phyloP scores from a whole-genome alignment of 2,329 filamentous ascomycete species.

The Talaromyces sp. region DNA sequence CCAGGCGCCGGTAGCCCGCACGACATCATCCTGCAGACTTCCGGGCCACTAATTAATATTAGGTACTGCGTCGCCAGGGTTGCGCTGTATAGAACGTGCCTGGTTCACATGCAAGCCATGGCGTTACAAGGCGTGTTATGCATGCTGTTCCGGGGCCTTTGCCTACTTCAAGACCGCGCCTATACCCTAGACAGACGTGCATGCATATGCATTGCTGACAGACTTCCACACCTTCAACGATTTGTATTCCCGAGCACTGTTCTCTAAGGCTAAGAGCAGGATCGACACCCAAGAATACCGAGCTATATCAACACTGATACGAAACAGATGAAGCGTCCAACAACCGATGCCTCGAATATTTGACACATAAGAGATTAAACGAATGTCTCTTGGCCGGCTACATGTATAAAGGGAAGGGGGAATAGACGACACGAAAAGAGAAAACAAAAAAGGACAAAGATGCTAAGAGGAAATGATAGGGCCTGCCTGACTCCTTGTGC shows the following conservation, averaged over 20 bases:
- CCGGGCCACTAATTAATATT: neutral
- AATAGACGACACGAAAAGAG: neutral
- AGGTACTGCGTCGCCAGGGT: neutral
- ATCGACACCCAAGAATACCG: neutral
- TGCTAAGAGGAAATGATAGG: slow-evolving; percentile 11
- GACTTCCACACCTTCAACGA: neutral
- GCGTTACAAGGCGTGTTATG: neutral
- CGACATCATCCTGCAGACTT: neutral
- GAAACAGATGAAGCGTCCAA: neutral
- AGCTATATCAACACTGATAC: neutral
- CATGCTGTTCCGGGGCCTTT: neutral
- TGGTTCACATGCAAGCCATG: neutral
- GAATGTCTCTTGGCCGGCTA: slow-evolving; percentile 11
- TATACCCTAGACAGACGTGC: neutral
- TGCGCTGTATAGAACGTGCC: neutral
- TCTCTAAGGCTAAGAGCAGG: neutral
- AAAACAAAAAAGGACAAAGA: slow-evolving; percentile 1
- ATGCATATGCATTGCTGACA: neutral
- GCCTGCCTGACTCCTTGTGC: slow-evolving; percentile 11
- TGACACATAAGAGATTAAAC: slow-evolving; percentile 10
- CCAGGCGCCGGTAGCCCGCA: neutral
- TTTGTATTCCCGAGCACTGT: neutral
- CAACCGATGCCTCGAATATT: neutral
- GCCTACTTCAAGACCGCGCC: neutral
- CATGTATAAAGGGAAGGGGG: neutral